Evolutionary conservation across 2,329 filamentous ascomycete genomes (phyloP), one percentile per base, ranked within the genome.

Genomic region (Cadophora gregata): DNA sequence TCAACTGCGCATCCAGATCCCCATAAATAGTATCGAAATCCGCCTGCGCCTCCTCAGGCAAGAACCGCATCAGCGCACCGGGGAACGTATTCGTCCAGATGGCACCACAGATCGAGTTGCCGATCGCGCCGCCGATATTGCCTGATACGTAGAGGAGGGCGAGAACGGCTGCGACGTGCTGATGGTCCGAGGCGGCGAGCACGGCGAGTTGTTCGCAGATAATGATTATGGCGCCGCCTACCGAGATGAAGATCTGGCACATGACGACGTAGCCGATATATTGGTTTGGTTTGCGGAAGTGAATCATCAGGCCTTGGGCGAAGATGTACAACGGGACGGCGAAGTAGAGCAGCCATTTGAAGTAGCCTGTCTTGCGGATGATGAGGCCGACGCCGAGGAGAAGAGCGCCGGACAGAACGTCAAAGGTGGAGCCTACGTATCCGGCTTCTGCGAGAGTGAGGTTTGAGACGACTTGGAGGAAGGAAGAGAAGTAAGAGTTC

Each of bases 41-140:
- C 50, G 70, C 72, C 67, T 75, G 67, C 0, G 74, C 76, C 1
- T 71, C 69, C 6, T 67, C 75, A 0, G 88, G 88, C 1, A 90
- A 80, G 68, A 85, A 84, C 38, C 76, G 69, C 31, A 74, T 71
- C 4, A 90, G 80, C 16, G 84, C 85, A 33, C 78, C 77, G 1
- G 82, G 82, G 73, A 91, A 86, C 0, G 85, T 83, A 69, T 84
- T 82, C 0, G 85, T 87, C 88, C 88, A 91, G 70, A 92, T 86
- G 14, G 88, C 87, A 0, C 84, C 84, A 1, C 88, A 85, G 60
- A 91, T 83, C 19, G 88, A 83, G 2, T 82, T 82, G 1, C 88
- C 88, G 12, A 89, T 79, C 0, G 87, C 86, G 47, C 82, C 83
- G 47, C 88, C 88, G 68, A 90, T 82, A 69, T 84, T 85, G 70